phyloP scores from a whole-genome alignment of 2,329 filamentous ascomycete species.

The Xylaria hypoxylon region DNA sequence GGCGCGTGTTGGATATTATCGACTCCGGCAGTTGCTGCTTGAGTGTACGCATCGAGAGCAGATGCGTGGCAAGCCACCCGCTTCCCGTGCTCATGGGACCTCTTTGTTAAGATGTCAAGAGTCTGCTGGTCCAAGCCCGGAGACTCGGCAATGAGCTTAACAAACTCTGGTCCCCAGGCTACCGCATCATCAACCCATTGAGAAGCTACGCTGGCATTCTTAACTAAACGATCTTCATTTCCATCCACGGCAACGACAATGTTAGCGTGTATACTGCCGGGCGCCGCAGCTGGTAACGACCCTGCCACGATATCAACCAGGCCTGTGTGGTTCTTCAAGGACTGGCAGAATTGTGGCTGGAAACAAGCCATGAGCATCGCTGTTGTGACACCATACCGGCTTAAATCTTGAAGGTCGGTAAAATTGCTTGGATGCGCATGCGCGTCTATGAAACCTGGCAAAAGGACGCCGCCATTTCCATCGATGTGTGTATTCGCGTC shows the following conservation, averaged over 20 bases:
- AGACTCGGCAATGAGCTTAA: constrained; percentile 34
- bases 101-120: constrained; percentile 24
- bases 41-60: constrained; percentile 18
- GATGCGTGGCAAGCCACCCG: constrained; percentile 33
- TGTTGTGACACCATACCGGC: constrained; percentile 34
- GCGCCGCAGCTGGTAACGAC: constrained; percentile 28
- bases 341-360: constrained; percentile 22
- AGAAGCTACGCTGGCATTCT: constrained; percentile 23
- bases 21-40: constrained; percentile 30
- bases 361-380: constrained; percentile 33
- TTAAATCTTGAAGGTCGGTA: constrained; percentile 30
- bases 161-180: constrained; percentile 32
- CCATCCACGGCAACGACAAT: constrained; percentile 22
- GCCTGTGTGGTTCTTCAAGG: constrained; percentile 27
- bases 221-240: constrained; percentile 28
- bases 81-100: constrained; percentile 24
- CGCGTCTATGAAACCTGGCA: constrained; percentile 33
- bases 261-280: constrained; percentile 29
- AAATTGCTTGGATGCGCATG: constrained; percentile 31
- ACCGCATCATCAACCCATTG: constrained; percentile 29
- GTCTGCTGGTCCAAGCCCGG: constrained; percentile 33
- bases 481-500: constrained; percentile 13
- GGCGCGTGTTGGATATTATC: constrained; percentile 34
- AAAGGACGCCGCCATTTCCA: constrained; percentile 25
- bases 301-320: constrained; percentile 29